Percentiles rank a stretch among this genome's conserved stretches.
Conservation (phyloP, 1,284 basidiomycete species). For the Stereum hirsutum region DNA sequence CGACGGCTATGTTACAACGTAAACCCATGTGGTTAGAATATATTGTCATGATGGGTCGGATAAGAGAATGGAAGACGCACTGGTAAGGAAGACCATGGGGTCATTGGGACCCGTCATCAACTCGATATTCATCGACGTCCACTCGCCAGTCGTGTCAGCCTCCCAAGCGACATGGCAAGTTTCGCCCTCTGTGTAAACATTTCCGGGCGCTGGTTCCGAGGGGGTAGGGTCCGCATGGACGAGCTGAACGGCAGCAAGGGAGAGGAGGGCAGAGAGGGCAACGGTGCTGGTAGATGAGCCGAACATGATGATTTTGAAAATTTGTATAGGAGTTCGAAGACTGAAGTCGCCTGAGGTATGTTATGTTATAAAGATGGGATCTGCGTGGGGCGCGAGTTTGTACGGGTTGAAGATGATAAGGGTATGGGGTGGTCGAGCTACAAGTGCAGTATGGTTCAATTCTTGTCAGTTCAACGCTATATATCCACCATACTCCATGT, state of each 20-base stretch:
- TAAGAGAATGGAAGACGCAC: slow-evolving; percentile 30
- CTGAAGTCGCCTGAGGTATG: too few relatives aligned
- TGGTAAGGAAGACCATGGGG: slow-evolving; percentile 59
- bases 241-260: background rate
- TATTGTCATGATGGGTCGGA: background rate
- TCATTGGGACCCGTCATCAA: slow-evolving; percentile 75
- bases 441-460: too few relatives aligned
- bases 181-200: slow-evolving; percentile 44
- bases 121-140: slow-evolving; percentile 63
- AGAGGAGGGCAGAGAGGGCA: slow-evolving; percentile 6
- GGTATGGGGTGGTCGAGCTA: too few relatives aligned
- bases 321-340: too few relatives aligned
- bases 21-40: background rate
- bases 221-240: slow-evolving; percentile 9
- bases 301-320: too few relatives aligned
- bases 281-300: too few relatives aligned
- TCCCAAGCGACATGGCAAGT: slow-evolving; percentile 48
- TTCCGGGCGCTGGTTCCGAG: slow-evolving; percentile 40
- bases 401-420: too few relatives aligned
- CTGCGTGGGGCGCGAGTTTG: too few relatives aligned
- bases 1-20: slow-evolving; percentile 34
- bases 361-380: too few relatives aligned
- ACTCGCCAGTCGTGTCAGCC: slow-evolving; percentile 42
- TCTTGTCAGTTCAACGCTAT: too few relatives aligned
- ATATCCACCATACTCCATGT: too few relatives aligned